Conservation (phyloP, 208 protist genomes). For the Naegleria gruberi region DNA sequence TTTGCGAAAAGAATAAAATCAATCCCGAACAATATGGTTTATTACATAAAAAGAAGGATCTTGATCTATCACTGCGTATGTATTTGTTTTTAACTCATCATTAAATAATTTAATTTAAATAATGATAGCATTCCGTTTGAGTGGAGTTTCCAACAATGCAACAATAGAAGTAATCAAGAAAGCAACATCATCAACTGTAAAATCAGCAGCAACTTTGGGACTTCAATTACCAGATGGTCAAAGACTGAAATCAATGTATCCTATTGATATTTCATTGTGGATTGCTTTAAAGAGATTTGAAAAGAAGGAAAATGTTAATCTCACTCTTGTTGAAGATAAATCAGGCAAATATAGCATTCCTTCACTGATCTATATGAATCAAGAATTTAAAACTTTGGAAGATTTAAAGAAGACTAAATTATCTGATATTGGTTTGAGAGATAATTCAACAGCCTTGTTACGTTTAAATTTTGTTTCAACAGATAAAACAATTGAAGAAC, state of each 20-base stretch:
- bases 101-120: background rate
- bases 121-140: background rate
- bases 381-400: background rate
- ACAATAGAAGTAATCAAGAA: background rate
- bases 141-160: background rate
- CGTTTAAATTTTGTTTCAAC: background rate
- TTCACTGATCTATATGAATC: background rate
- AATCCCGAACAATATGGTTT: background rate
- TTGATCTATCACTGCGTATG: background rate
- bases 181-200: background rate
- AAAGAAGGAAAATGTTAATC: background rate
- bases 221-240: background rate
- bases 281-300: background rate
- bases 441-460: background rate
- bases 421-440: background rate
- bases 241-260: background rate
- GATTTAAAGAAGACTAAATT: conserved; percentile 1
- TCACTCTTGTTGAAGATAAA: background rate
- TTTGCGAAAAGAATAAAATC: background rate
- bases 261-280: background rate
- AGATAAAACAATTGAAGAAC: background rate
- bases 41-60: background rate
- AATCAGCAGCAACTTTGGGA: background rate
- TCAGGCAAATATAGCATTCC: background rate
- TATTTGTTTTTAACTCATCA: background rate